phyloP scores from a whole-genome alignment of 257 asterid genomes.

The Echium plantagineum region DNA sequence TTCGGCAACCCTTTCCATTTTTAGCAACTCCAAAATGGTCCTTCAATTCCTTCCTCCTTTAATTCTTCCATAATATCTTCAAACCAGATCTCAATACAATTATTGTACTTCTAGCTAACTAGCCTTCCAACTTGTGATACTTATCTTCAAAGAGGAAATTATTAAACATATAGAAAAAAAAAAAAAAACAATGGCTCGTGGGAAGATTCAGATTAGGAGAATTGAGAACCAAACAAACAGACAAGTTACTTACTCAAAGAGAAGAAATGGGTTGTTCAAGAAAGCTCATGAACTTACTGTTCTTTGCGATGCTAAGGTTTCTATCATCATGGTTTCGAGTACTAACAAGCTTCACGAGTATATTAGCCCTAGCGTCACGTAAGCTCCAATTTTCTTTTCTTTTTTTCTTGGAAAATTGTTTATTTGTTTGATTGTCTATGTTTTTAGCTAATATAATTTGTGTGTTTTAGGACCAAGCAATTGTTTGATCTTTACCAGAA shows the following conservation, averaged over 20 bases:
- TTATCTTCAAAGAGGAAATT: no score
- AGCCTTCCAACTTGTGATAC: neutral
- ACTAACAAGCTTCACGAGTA: conserved; percentile 89
- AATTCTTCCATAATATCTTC: conserved; percentile 2
- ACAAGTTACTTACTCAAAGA: conserved; percentile 95
- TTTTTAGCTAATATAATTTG: neutral
- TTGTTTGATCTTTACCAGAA: conserved; percentile 70
- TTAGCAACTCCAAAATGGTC: conserved; percentile 21
- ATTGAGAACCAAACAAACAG: conserved; percentile 94
- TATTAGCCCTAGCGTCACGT: conserved; percentile 69
- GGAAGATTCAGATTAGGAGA: conserved; percentile 95
- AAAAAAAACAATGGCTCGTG: conserved; percentile 58
- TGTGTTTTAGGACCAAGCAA: conserved; percentile 53
- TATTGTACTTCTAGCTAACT: neutral
- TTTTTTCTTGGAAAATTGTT: neutral
- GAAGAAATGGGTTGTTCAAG: conserved; percentile 91
- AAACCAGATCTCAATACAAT: neutral
- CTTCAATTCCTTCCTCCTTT: no score
- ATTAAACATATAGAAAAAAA: conserved; percentile 1
- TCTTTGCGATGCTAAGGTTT: conserved; percentile 24
- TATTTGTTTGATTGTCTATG: no score
- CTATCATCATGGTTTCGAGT: conserved; percentile 64
- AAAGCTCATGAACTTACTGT: conserved; percentile 91
- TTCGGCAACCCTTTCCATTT: conserved; percentile 46
- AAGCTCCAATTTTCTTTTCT: neutral